Evolutionary conservation across 805 yeast genomes (phyloP), one percentile per base, ranked within the genome.

Genomic region (Candida xiaguanensis): DNA sequence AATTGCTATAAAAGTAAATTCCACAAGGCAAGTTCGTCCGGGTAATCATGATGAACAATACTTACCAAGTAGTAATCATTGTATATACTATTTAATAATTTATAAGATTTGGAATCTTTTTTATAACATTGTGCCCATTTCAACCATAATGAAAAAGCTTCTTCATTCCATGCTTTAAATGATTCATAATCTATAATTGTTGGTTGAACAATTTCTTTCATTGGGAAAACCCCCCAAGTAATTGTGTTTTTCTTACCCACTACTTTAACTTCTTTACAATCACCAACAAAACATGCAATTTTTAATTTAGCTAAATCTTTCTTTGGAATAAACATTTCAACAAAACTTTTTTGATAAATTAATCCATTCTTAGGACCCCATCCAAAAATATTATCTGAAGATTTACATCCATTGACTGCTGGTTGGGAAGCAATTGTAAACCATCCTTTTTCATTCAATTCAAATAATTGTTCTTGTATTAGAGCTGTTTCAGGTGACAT

Each of bases 191-290:
- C 96, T 41, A 93, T 81, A 45, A 90, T 83, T 0, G 99, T 93
- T 0, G 97, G 85, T 60, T 90, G 97, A 26, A 88, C 77, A 26
- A 89, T 82, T 55, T 88, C 96, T 47, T 89, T 78, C 59, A 82
- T 82, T 6, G 95, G 95, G 72, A 93, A 91, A 2, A 85, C 95
- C 46, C 98, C 99, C 99, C 99, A 93, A 1, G 99, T 93, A 7
- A 93, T 95, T 19, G 93, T 95, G 47, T 82, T 83, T 31, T 88
- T 80, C 24, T 54, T 58, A 31, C 51, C 57, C 5, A 49, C 42
- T 13, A 51, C 45, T 3, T 40, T 2, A 93, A 76, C 20, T 70
- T 66, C 46, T 86, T 80, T 8, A 61, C 52, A 59, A 57, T 82
- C 88, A 27, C 93, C 89, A 18, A 78, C 73, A 58, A 84, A 91